Percentiles rank a stretch among this genome's conserved stretches.
phyloP scores from a whole-genome alignment of 2,329 filamentous ascomycete genomes.

The Penicillium corylophilum region DNA sequence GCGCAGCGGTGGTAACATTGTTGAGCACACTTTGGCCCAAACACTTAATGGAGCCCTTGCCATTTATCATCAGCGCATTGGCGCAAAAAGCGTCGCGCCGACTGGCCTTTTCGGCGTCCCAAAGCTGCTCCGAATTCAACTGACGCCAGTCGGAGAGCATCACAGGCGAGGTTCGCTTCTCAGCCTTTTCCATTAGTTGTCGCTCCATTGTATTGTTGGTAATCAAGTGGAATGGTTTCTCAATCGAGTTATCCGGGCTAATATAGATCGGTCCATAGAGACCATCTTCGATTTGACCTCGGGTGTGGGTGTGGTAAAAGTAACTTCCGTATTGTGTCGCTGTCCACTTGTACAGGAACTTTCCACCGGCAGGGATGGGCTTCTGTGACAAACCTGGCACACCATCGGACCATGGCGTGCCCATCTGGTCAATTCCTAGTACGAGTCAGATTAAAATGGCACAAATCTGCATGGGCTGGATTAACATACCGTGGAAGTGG shows the following conservation, averaged over 20 bases:
- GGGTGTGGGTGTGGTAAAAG: constrained; percentile 59
- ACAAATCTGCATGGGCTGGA: no score
- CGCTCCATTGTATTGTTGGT: neutral
- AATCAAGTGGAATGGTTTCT: neutral
- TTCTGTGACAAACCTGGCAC: constrained; percentile 56
- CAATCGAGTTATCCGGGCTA: neutral
- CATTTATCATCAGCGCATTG: neutral
- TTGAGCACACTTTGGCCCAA: neutral
- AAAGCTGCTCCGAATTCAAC: neutral
- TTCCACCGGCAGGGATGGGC: constrained; percentile 48
- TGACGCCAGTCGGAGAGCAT: neutral
- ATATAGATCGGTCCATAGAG: constrained; percentile 56
- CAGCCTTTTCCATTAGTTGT: neutral
- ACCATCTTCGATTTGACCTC: constrained; percentile 58
- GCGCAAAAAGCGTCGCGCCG: neutral
- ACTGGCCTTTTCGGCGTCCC: neutral
- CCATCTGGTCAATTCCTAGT: constrained; percentile 31
- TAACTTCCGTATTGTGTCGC: constrained; percentile 56
- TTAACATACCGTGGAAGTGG: neutral
- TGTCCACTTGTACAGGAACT: constrained; percentile 52
- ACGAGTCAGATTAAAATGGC: neutral
- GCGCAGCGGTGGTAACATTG: neutral
- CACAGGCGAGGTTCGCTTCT: neutral
- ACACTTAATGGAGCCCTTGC: neutral
- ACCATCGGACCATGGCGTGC: constrained; percentile 58